Conservation (phyloP, 768 basidiomycete genomes). For the Tulasnella sp. region DNA sequence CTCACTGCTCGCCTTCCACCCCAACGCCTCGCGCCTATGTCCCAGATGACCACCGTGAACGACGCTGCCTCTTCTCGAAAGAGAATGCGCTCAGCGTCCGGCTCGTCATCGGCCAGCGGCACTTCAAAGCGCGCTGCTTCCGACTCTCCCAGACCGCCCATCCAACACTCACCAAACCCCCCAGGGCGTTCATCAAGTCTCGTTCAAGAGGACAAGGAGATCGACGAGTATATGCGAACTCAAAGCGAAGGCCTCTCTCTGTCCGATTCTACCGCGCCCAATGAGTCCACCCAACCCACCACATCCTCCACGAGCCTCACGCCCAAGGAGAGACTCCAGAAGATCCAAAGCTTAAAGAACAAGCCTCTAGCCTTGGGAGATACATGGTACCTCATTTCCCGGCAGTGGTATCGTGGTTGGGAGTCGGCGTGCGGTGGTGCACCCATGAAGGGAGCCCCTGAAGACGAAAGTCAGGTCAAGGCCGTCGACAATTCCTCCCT, state of each 20-base stretch:
- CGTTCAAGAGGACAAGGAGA: slow-evolving; percentile 50
- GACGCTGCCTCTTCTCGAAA: slow-evolving; percentile 25
- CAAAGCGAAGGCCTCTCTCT: slow-evolving; percentile 42
- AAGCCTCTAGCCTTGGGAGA: slow-evolving; percentile 64
- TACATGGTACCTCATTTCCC: slow-evolving; percentile 76
- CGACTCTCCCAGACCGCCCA: slow-evolving; percentile 52
- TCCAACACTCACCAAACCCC: slow-evolving; percentile 34
- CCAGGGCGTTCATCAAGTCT: slow-evolving; percentile 28
- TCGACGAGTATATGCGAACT: slow-evolving; percentile 56
- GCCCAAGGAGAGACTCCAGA: slow-evolving; percentile 54
- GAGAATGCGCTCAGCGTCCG: slow-evolving; percentile 26
- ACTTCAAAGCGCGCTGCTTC: slow-evolving; percentile 74
- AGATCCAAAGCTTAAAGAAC: slow-evolving; percentile 54
- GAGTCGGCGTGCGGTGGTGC: slow-evolving; percentile 66
- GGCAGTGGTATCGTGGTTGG: slow-evolving; percentile 77
- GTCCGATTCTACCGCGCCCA: slow-evolving; percentile 17
- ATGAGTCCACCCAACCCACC: slow-evolving; percentile 40
- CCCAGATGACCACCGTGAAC: slow-evolving; percentile 24
- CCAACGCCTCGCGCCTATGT: background rate
- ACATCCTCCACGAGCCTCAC: slow-evolving; percentile 41
- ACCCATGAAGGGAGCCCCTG: slow-evolving; percentile 37
- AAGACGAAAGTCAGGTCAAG: slow-evolving; percentile 70
- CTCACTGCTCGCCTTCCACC: background rate
- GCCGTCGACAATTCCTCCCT: slow-evolving; percentile 76
- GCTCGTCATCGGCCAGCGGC: slow-evolving; percentile 34